A percentile compares a stretch with the other conserved stretches of the same genome.
Evolutionary conservation across 768 basidiomycete genomes (phyloP).

Genomic region (Crepidotus variabilis): DNA sequence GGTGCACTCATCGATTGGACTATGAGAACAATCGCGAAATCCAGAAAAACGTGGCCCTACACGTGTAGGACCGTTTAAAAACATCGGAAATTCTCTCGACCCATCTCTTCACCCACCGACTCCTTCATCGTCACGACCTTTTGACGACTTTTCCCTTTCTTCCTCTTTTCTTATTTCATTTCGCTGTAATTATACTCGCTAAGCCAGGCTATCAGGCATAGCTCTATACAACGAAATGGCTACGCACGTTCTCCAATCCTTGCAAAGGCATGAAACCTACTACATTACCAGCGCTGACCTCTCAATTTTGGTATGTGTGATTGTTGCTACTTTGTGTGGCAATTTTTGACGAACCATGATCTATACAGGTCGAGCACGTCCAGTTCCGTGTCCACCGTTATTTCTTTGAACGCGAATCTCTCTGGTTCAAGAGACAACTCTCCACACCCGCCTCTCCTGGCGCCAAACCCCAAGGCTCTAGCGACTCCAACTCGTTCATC

Average conservation of each 20-base stretch:
- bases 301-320: slow-evolving; percentile 43
- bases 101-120: background rate
- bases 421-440: slow-evolving; percentile 38
- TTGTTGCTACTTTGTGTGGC: background rate
- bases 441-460: slow-evolving; percentile 26
- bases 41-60: background rate
- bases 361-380: slow-evolving; percentile 49
- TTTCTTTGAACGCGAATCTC: slow-evolving; percentile 62
- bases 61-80: background rate
- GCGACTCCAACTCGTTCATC: slow-evolving; percentile 38
- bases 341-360: background rate
- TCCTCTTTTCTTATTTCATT: slow-evolving; percentile 18
- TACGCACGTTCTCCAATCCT: background rate
- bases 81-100: background rate
- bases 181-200: background rate
- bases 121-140: background rate
- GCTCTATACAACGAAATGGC: background rate
- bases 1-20: background rate
- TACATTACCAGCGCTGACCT: slow-evolving; percentile 55
- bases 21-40: background rate
- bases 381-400: slow-evolving; percentile 57
- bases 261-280: slow-evolving; percentile 26
- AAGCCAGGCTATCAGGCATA: background rate
- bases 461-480: slow-evolving; percentile 28
- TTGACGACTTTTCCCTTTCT: background rate